These are phyloP conservation scores for Eucalyptus cloeziana DNA, from an alignment of 345 rosid species.

Conservation along the genomic window DNA sequence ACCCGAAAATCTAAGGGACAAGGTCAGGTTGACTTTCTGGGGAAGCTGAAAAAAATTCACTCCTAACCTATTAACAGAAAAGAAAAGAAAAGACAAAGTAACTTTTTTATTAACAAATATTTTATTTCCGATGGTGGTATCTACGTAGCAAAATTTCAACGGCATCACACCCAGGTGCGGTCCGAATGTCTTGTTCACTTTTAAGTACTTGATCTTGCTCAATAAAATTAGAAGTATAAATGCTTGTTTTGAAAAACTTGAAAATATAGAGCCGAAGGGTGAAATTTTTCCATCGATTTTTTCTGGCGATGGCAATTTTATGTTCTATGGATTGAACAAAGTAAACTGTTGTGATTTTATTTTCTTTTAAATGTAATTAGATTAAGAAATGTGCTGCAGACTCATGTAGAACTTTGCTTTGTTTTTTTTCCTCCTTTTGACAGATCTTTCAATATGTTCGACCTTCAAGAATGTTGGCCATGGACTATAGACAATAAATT, in stretches of 20 bases:
- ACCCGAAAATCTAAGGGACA: neutral
- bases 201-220: neutral
- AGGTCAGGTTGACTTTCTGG: neutral
- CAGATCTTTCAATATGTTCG: neutral
- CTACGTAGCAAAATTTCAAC: neutral
- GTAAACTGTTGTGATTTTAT: neutral
- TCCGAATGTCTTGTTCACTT: neutral
- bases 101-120: neutral
- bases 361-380: neutral
- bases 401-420: neutral
- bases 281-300: neutral
- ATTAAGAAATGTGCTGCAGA: neutral
- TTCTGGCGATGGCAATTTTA: neutral
- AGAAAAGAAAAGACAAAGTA: neutral
- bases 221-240: neutral
- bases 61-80: neutral
- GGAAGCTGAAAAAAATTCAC: neutral
- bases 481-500: neutral
- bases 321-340: neutral
- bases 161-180: neutral
- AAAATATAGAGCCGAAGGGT: neutral
- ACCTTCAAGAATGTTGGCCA: neutral
- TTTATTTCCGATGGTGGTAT: neutral
- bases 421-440: neutral
- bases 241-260: neutral